These are phyloP conservation scores for Actinomortierella ambigua DNA, from an alignment of 371 early-diverging fungal species.

Conservation along the genomic window DNA sequence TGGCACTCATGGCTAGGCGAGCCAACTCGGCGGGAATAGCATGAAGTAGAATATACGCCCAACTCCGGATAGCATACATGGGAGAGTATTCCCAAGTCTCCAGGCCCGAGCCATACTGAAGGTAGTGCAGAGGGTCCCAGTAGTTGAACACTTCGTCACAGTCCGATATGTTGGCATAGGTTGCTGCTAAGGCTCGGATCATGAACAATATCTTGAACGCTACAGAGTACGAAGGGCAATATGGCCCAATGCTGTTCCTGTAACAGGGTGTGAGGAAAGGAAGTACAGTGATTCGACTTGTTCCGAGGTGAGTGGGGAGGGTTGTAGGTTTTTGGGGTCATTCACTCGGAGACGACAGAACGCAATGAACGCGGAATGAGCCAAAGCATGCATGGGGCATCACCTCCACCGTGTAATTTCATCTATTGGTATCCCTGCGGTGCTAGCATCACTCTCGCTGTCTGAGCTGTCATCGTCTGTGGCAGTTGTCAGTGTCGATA, in stretches of 20 bases:
- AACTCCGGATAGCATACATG: constrained; percentile 85
- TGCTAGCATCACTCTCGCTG: constrained; percentile 25
- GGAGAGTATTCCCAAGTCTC: constrained; percentile 98
- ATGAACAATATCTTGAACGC: constrained; percentile 65
- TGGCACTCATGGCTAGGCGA: constrained; percentile 56
- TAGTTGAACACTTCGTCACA: constrained; percentile 97
- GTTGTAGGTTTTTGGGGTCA: not conserved
- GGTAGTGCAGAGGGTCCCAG: constrained; percentile 93
- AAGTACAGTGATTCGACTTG: not conserved
- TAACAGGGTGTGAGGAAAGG: not conserved
- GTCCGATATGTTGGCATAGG: constrained; percentile 68
- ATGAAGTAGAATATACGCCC: constrained; percentile 79
- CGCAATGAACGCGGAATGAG: not conserved
- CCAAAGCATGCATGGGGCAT: not conserved
- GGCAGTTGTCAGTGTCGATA: not conserved
- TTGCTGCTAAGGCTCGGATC: constrained; percentile 68
- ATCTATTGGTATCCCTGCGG: constrained; percentile 4
- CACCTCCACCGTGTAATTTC: constrained; percentile 19
- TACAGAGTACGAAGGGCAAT: constrained; percentile 56
- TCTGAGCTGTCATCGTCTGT: constrained; percentile 18
- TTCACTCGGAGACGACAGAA: too few species aligned
- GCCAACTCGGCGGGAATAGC: constrained; percentile 52
- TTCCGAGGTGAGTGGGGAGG: not conserved
- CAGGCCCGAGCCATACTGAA: constrained; percentile 83
- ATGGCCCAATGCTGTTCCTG: constrained; percentile 24